phyloP scores from a whole-genome alignment of 129 eudicot species.

The Oenanthe sinensis region DNA sequence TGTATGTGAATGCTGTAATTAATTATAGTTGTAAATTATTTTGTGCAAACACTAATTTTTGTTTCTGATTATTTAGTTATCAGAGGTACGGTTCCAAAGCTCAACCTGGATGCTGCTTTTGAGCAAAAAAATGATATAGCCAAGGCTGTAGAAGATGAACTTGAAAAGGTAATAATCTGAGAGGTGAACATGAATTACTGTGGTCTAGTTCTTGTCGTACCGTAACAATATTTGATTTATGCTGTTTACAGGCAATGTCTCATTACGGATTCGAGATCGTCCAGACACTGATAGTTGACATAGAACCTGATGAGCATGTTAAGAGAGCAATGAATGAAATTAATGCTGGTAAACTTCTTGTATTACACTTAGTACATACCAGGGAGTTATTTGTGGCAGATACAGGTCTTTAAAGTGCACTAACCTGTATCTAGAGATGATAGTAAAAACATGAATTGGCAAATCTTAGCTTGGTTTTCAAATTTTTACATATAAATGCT shows the following conservation, averaged over 20 bases:
- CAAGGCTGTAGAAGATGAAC: not conserved
- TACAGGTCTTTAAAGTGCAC: not conserved
- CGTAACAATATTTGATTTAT: not conserved
- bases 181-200: not conserved
- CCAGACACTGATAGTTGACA: conserved; percentile 89
- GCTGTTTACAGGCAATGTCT: conserved; percentile 65
- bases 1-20: not conserved
- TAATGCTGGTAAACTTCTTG: conserved; percentile 60
- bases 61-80: not conserved
- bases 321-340: conserved; percentile 94
- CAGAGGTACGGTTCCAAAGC: not conserved
- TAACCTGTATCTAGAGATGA: not conserved
- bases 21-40: too few species aligned
- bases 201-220: not conserved
- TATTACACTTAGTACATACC: not conserved
- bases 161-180: not conserved
- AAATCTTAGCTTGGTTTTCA: not conserved
- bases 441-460: not conserved
- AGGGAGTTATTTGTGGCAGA: not conserved
- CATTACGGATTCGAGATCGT: conserved; percentile 84
- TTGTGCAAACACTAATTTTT: too few species aligned
- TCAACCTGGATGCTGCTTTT: not conserved
- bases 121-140: not conserved
- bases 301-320: conserved; percentile 78
- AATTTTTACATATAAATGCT: not conserved